Conservation (phyloP, 2,329 filamentous ascomycete genomes). For the Sclerotinia minor region DNA sequence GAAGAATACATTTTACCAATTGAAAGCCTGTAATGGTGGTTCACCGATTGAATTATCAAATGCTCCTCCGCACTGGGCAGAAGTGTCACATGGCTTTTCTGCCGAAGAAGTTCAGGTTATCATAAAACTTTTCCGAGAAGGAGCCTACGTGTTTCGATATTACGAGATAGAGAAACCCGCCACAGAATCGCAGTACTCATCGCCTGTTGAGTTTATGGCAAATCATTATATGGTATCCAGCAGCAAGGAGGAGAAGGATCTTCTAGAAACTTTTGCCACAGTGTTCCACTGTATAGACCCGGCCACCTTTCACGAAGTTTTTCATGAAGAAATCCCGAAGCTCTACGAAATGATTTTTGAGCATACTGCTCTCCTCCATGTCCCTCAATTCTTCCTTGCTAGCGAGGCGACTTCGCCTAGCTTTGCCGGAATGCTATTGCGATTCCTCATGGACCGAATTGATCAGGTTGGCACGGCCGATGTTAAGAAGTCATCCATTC, state of each 20-base stretch:
- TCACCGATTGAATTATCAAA: conserved; percentile 72
- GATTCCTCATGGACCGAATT: conserved; percentile 96
- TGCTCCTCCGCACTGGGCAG: conserved; percentile 87
- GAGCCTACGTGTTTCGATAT: conserved; percentile 93
- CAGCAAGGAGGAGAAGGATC: conserved; percentile 93
- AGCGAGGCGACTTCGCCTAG: conserved; percentile 96
- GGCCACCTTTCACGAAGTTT: conserved; percentile 97
- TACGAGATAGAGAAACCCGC: conserved; percentile 84
- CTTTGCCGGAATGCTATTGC: conserved; percentile 96
- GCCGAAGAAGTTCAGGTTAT: conserved; percentile 97
- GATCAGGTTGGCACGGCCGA: conserved; percentile 92
- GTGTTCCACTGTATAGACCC: conserved; percentile 99
- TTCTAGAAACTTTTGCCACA: conserved; percentile 95
- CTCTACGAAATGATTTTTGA: conserved; percentile 98
- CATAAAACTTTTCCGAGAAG: conserved; percentile 95
- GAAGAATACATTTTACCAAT: conserved; percentile 94
- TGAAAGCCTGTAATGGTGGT: conserved; percentile 82
- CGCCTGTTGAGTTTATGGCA: conserved; percentile 86
- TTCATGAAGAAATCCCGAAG: conserved; percentile 93
- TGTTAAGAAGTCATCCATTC: conserved; percentile 86
- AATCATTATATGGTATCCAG: conserved; percentile 95
- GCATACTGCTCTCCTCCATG: conserved; percentile 88
- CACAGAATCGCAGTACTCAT: conserved; percentile 71
- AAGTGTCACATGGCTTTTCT: conserved; percentile 94
- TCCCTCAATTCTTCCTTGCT: conserved; percentile 97